Conservation (phyloP, 192 early-diverging fungal genomes). For the Bifiguratus adelaidae region DNA sequence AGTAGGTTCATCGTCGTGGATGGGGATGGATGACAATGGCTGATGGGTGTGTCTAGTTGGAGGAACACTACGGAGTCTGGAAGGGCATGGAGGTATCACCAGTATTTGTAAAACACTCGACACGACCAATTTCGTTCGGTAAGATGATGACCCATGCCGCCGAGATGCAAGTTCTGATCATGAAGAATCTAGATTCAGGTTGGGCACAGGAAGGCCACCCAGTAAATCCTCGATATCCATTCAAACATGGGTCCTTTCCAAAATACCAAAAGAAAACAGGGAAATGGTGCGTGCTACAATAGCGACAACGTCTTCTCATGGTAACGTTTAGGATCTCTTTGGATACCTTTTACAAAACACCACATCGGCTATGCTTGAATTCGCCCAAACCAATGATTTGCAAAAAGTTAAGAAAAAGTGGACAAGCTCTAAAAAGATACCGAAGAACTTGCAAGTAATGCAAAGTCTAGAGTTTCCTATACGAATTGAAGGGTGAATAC, state of each 20-base stretch:
- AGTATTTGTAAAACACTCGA: slow-evolving; percentile 28
- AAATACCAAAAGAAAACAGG: slow-evolving; percentile 30
- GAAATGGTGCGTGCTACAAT: slow-evolving; percentile 33
- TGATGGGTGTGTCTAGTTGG: too few relatives aligned
- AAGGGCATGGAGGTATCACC: slow-evolving; percentile 42
- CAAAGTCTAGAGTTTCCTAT: slow-evolving; percentile 23
- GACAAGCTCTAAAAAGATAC: slow-evolving; percentile 36
- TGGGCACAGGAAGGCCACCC: slow-evolving; percentile 42
- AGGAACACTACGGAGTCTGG: slow-evolving; percentile 27
- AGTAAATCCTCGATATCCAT: slow-evolving; percentile 20
- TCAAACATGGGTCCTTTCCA: slow-evolving; percentile 32
- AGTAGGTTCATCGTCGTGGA: slow-evolving; percentile 11
- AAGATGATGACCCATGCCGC: background rate
- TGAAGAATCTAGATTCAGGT: slow-evolving; percentile 29
- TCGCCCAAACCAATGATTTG: slow-evolving; percentile 34
- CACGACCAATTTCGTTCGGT: slow-evolving; percentile 37
- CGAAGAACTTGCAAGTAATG: slow-evolving; percentile 29
- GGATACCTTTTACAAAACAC: slow-evolving; percentile 36
- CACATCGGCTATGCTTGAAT: slow-evolving; percentile 40
- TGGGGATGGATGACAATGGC: background rate
- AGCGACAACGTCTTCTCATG: background rate
- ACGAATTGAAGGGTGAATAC: too few relatives aligned
- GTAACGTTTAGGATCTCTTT: slow-evolving; percentile 39
- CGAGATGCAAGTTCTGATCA: too few relatives aligned
- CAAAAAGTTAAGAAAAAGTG: slow-evolving; percentile 47